phyloP scores from a whole-genome alignment of 371 early-diverging fungal genomes.

The Rhizomucor pusillus region DNA sequence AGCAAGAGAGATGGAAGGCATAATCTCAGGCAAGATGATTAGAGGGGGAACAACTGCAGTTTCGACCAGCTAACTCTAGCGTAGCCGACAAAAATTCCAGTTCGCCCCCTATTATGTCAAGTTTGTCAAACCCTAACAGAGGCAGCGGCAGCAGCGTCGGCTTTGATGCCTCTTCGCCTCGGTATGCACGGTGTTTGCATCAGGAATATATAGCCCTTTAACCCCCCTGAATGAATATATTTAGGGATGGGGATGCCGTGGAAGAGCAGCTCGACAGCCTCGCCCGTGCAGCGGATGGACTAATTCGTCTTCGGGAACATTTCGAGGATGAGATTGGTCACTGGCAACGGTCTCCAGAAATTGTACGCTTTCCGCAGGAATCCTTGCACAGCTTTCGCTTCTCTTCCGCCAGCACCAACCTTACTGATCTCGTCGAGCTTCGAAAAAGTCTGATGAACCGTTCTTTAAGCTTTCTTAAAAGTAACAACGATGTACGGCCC shows the following conservation, averaged over 20 bases:
- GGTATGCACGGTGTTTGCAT: no score
- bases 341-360: constrained; percentile 14
- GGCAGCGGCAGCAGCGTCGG: no score
- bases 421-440: constrained; percentile 27
- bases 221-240: no score
- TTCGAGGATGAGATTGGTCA: constrained; percentile 8
- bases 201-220: no score
- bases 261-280: constrained; percentile 15
- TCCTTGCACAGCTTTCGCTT: constrained; percentile 59
- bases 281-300: constrained; percentile 24
- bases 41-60: no score
- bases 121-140: no score
- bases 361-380: constrained; percentile 47
- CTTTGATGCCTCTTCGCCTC: no score
- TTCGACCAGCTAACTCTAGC: no score
- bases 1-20: no score
- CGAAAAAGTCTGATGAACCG: constrained; percentile 44
- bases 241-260: background rate
- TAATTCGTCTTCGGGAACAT: constrained; percentile 33
- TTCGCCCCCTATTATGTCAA: no score
- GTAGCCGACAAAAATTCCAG: no score
- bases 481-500: constrained; percentile 21
- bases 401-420: constrained; percentile 23
- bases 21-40: no score
- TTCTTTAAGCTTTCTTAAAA: constrained; percentile 48